Percentiles rank a stretch among this genome's conserved stretches.
phyloP scores from a whole-genome alignment of 345 rosid species.

The Populus simonii region DNA sequence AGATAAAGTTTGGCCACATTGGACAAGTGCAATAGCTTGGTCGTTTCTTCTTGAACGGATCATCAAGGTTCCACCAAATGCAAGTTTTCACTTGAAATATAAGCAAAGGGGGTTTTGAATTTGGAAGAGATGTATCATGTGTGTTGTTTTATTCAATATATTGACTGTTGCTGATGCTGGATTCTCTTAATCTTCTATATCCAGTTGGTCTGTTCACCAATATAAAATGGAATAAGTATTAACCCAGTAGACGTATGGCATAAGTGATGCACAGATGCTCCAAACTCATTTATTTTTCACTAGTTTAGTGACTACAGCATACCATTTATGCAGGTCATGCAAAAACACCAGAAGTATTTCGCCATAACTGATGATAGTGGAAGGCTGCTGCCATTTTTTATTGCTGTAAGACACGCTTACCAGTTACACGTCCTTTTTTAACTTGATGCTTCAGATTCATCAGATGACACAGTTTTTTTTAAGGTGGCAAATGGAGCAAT shows the following conservation, averaged over 20 bases:
- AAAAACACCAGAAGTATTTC: slow-evolving; percentile 93
- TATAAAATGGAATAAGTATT: neutral
- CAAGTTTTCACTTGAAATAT: neutral
- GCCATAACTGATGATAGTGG: slow-evolving; percentile 63
- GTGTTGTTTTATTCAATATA: neutral
- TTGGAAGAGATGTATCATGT: neutral
- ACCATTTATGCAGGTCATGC: slow-evolving; percentile 69
- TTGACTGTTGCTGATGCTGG: neutral
- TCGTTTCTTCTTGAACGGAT: neutral
- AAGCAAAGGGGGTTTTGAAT: neutral
- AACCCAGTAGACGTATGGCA: too few species aligned
- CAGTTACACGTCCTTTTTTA: slow-evolving; percentile 11
- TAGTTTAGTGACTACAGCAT: neutral
- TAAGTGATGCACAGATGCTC: slow-evolving; percentile 1
- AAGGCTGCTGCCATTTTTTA: slow-evolving; percentile 74
- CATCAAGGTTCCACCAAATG: too few species aligned
- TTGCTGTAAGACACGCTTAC: slow-evolving; percentile 56
- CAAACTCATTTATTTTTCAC: slow-evolving; percentile 11
- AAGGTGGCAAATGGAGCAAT: slow-evolving; percentile 97
- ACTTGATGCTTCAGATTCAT: slow-evolving; percentile 16
- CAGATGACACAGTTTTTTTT: slow-evolving; percentile 20
- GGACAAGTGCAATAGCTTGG: neutral
- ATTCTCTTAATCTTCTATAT: neutral
- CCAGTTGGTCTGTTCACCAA: neutral
- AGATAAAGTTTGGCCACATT: neutral